Conservation (phyloP, 495 filamentous ascomycete species). For the Penicillium chermesinum region DNA sequence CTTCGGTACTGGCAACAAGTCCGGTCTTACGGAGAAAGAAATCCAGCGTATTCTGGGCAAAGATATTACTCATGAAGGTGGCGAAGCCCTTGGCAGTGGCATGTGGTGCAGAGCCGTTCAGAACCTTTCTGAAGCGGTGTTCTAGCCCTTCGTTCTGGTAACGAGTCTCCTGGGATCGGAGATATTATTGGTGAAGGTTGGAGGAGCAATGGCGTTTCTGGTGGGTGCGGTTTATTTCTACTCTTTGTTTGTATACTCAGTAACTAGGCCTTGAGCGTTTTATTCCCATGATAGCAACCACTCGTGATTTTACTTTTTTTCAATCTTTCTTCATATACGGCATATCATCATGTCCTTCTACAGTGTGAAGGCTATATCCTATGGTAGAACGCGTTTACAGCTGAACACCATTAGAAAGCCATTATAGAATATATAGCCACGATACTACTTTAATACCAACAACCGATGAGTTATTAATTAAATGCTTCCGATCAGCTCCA, state of each 20-base stretch:
- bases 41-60: conserved; percentile 36
- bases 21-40: conserved; percentile 31
- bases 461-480: no score
- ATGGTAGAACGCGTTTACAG: no score
- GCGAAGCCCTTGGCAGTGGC: conserved; percentile 30
- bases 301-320: neutral
- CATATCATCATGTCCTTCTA: no score
- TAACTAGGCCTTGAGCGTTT: neutral
- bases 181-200: neutral
- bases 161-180: neutral
- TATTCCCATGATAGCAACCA: neutral
- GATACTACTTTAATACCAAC: no score
- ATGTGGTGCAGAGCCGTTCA: conserved; percentile 41
- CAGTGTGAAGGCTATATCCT: no score
- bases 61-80: conserved; percentile 21
- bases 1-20: conserved; percentile 29
- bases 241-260: neutral
- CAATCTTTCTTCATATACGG: no score
- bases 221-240: neutral
- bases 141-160: conserved; percentile 7
- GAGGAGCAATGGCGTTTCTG: neutral
- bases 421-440: neutral
- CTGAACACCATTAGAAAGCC: no score
- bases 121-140: conserved; percentile 32
- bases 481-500: no score